Evolutionary conservation across 2,329 filamentous ascomycete genomes (phyloP).

Genomic region (Rosellinia necatrix): DNA sequence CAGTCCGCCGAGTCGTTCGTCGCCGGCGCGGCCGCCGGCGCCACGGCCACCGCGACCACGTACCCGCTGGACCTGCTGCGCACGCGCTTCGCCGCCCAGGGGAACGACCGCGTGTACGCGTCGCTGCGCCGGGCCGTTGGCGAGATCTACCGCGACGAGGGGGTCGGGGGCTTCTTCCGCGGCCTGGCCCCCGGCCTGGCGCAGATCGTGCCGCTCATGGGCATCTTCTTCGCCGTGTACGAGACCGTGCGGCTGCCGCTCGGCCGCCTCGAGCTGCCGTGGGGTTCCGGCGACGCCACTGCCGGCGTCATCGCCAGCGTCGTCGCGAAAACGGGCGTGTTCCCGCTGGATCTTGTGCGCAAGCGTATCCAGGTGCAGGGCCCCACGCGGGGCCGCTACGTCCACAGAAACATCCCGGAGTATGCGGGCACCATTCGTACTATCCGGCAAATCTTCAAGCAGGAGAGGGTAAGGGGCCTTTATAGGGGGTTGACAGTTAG

Average conservation of each 20-base stretch:
- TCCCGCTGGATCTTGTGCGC: conserved; percentile 88
- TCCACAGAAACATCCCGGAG: conserved; percentile 85
- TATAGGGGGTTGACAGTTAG: conserved; percentile 90
- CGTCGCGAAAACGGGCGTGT: conserved; percentile 84
- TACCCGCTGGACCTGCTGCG: conserved; percentile 93
- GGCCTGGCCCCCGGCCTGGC: conserved; percentile 79
- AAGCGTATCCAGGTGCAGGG: conserved; percentile 96
- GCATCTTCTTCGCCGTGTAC: conserved; percentile 90
- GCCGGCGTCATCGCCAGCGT: conserved; percentile 82
- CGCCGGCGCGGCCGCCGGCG: conserved; percentile 81
- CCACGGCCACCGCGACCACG: conserved; percentile 77
- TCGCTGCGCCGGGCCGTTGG: conserved; percentile 70
- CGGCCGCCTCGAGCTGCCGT: conserved; percentile 60
- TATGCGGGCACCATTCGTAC: conserved; percentile 73
- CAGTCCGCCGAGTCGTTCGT: conserved; percentile 78
- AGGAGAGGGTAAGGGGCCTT: conserved; percentile 78
- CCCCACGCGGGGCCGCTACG: conserved; percentile 77
- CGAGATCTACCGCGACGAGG: conserved; percentile 78
- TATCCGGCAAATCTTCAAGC: conserved; percentile 67
- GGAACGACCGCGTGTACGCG: conserved; percentile 75
- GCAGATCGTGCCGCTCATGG: conserved; percentile 97
- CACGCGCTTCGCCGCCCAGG: conserved; percentile 96
- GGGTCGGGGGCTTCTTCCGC: conserved; percentile 80
- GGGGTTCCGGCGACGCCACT: conserved; percentile 80
- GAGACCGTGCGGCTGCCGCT: conserved; percentile 72